Evolutionary conservation across 1,284 basidiomycete species (phyloP).

Genomic region (Apiotrichum domesticum): DNA sequence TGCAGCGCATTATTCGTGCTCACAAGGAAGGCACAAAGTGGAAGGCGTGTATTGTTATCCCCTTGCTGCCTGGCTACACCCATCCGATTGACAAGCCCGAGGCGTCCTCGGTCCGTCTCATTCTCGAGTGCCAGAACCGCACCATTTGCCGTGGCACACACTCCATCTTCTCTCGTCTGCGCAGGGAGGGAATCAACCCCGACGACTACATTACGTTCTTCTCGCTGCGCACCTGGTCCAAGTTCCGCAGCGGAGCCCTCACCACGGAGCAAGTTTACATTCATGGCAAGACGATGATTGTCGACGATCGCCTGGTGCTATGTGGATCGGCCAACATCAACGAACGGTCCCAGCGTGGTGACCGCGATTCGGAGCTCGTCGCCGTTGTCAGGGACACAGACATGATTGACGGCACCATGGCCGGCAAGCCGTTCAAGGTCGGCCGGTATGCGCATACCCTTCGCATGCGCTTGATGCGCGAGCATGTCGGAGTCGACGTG

Average conservation of each 20-base stretch:
- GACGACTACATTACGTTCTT: constrained; percentile 91
- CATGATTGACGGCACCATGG: constrained; percentile 91
- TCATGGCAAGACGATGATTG: constrained; percentile 80
- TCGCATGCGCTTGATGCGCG: constrained; percentile 88
- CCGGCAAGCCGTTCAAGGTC: constrained; percentile 87
- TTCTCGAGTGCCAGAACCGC: constrained; percentile 86
- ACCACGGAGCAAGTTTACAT: constrained; percentile 93
- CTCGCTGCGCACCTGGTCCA: constrained; percentile 88
- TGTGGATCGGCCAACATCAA: constrained; percentile 99
- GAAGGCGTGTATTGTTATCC: constrained; percentile 91
- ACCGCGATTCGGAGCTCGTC: constrained; percentile 92
- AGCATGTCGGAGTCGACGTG: constrained; percentile 92
- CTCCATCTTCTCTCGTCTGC: constrained; percentile 83
- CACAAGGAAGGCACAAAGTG: constrained; percentile 74
- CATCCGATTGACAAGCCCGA: constrained; percentile 89
- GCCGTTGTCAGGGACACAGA: constrained; percentile 93
- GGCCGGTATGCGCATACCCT: constrained; percentile 94
- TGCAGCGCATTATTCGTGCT: constrained; percentile 84
- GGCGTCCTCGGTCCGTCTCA: constrained; percentile 87
- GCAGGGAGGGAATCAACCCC: constrained; percentile 85
- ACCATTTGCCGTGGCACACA: constrained; percentile 83
- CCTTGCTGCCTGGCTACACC: constrained; percentile 87
- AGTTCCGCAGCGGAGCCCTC: constrained; percentile 74
- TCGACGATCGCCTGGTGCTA: constrained; percentile 90
- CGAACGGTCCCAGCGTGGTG: constrained; percentile 89